These are phyloP conservation scores for Talaromyces islandicus DNA, from an alignment of 2,329 filamentous ascomycete genomes.

Conservation along the genomic window DNA sequence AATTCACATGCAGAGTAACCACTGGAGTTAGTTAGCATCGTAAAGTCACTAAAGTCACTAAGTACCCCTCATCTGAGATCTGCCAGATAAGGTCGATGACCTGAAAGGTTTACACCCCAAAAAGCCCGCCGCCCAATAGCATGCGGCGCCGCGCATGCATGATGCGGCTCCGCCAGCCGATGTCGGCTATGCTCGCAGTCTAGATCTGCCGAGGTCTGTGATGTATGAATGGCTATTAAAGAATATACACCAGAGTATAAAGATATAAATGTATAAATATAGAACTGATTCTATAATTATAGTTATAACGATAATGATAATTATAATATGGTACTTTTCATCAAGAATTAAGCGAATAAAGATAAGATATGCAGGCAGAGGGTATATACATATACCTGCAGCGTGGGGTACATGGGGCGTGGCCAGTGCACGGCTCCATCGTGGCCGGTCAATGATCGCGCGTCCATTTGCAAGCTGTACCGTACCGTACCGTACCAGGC, in stretches of 20 bases:
- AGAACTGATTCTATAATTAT: background rate
- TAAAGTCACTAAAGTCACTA: background rate
- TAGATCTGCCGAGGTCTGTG: background rate
- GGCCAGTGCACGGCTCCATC: background rate
- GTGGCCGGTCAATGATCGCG: background rate
- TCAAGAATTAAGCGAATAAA: background rate
- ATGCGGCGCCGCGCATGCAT: background rate
- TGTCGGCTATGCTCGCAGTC: conserved; percentile 1
- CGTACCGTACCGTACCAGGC: background rate
- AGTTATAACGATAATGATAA: background rate
- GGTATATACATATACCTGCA: background rate
- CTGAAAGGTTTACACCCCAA: conserved; percentile 3
- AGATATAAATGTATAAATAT: background rate
- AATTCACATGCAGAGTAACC: background rate
- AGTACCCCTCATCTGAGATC: background rate
- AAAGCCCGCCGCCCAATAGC: background rate
- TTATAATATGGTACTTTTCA: background rate
- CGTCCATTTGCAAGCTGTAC: background rate
- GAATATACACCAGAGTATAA: no score
- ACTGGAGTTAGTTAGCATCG: no score
- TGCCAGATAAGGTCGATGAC: background rate
- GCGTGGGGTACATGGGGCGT: conserved; percentile 4
- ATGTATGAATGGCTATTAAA: no score
- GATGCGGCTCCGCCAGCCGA: conserved; percentile 11
- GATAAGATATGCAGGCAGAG: no score